Base-by-base conservation (phyloP, 2,329 filamentous ascomycete species). In the Dryadomyces quercivorus region DNA sequence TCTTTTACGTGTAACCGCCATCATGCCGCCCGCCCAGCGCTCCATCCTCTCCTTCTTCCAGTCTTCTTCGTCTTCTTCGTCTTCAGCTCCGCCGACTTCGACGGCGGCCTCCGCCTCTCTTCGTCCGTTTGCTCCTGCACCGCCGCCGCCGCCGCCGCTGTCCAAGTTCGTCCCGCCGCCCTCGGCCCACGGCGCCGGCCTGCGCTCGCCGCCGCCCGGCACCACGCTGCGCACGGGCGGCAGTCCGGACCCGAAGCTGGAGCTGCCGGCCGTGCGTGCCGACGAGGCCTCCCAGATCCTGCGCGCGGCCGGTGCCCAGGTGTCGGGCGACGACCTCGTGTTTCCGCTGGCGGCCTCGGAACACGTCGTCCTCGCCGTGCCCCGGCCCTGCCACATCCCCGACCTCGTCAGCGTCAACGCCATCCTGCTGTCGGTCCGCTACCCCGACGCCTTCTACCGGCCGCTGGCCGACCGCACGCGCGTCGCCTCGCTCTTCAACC, bases 11-110 rank as follows among this genome's bases (percentile, higher is more conserved):
- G 21, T 36, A 7, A 9, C 3, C 10, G n/a, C 44, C 50, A 51
- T 20, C 22, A 61, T 60, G 59, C 42, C 56, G n/a, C 15, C 55
- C 21, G 52, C 53, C 16, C 67, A 70, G 63, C 67, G 75, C 43
- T 82, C 80, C 48, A 84, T 85, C 61, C 77, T 75, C 53, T 82
- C 78, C 53, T 85, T 84, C 69, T 84, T 85, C 65, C 71, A 73
- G 58, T 73, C 75, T 34, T 50, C 47, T n/a, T 56, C 69, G 71
- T 57, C 70, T 69, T 53, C 61, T 65, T 51, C 53, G 22, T 64
- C 67, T 45, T 63, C 66, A 53, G 67, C 68, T 65, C 65, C 64
- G 48, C 55, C 57, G 61, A 61, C 55, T 61, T 42, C 36, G 58
- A 18, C 53, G 57, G 44, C 52, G 59, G 34, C 59, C 45, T 57